Conservation (phyloP, 1,284 basidiomycete species). For the Rhodotorula glutinis region DNA sequence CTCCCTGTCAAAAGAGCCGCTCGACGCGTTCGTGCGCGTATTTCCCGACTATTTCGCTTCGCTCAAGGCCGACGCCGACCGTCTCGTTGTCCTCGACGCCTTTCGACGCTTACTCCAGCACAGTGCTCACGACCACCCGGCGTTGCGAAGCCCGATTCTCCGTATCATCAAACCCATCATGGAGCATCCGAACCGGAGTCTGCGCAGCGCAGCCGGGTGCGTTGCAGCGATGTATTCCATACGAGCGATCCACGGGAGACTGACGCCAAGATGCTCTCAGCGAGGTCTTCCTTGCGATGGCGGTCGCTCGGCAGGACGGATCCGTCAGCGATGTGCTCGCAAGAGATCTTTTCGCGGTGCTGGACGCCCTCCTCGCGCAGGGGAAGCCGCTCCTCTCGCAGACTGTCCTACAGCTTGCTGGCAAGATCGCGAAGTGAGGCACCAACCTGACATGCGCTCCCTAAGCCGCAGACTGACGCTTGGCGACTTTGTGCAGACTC, state of each 20-base stretch:
- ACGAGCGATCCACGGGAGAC: no score
- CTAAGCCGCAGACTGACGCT: no score
- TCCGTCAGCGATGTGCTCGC: not conserved
- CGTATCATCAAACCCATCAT: conserved; percentile 4
- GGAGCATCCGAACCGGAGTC: conserved; percentile 9
- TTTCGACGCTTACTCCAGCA: conserved; percentile 12
- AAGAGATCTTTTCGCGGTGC: not conserved
- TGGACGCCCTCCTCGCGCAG: conserved; percentile 11
- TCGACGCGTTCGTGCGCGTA: conserved; percentile 6
- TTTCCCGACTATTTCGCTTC: not conserved
- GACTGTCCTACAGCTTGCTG: conserved; percentile 17
- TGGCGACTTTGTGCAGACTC: not conserved
- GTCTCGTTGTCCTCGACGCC: conserved; percentile 12
- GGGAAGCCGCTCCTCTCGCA: conserved; percentile 5
- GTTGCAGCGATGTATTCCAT: not conserved
- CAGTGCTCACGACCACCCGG: conserved; percentile 6
- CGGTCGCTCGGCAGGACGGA: conserved; percentile 10
- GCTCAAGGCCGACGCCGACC: conserved; percentile 2
- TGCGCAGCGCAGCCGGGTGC: conserved; percentile 23
- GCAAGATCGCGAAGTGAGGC: conserved; percentile 24
- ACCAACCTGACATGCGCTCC: no score
- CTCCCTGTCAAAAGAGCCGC: conserved; percentile 15
- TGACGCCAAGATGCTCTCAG: not conserved
- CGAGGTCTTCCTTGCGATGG: conserved; percentile 17
- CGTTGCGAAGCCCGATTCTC: not conserved